A percentile compares a stretch with the other conserved stretches of the same genome.
These are phyloP conservation scores for Boletus edulis DNA, from an alignment of 768 basidiomycete genomes.

Conservation along the genomic window DNA sequence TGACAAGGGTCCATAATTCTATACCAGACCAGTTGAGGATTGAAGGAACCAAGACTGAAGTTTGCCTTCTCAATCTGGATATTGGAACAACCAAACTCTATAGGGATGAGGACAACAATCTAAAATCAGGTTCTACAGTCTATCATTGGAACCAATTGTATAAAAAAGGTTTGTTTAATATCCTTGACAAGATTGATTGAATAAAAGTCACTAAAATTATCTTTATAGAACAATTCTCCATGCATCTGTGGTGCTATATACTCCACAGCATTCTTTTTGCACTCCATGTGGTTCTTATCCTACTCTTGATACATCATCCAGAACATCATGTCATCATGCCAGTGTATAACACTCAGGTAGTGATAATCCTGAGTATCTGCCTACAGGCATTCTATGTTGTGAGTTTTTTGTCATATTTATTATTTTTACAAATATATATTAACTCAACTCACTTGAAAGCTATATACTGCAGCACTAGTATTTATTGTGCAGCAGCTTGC, in stretches of 20 bases:
- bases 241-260: background rate
- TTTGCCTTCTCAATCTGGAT: background rate
- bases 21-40: background rate
- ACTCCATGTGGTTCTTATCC: background rate
- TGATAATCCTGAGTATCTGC: background rate
- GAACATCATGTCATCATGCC: background rate
- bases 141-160: background rate
- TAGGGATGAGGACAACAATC: background rate
- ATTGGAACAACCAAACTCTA: background rate
- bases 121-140: background rate
- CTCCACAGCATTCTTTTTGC: background rate
- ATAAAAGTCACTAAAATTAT: background rate
- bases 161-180: background rate
- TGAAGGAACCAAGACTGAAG: background rate
- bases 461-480: slow-evolving; percentile 17
- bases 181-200: background rate
- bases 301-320: background rate
- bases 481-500: slow-evolving; percentile 20
- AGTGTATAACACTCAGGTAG: background rate
- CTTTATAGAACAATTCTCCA: background rate
- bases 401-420: background rate
- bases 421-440: background rate
- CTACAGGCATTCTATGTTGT: background rate
- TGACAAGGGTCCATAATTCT: background rate
- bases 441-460: background rate